Evolutionary conservation across 345 rosid genomes (phyloP).

Genomic region (Bruguiera gymnorhiza): DNA sequence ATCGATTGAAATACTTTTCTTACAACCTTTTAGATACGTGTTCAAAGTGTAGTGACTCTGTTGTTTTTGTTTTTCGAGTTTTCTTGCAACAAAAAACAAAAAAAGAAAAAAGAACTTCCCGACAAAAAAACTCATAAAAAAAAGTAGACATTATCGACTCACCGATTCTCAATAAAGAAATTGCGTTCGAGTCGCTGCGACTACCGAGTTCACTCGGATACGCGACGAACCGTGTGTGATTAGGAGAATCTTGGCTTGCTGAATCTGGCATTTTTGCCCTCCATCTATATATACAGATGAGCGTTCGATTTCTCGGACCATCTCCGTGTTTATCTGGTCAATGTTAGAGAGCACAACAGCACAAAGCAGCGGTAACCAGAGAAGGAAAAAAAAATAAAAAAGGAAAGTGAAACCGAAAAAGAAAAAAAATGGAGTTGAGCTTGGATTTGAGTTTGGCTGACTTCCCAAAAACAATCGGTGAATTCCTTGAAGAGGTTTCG

Average conservation of each 20-base stretch:
- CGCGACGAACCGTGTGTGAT: slow-evolving; percentile 36
- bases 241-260: slow-evolving; percentile 42
- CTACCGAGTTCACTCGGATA: slow-evolving; percentile 26
- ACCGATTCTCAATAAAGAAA: background rate
- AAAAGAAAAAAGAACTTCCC: no score
- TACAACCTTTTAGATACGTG: no score
- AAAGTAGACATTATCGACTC: slow-evolving; percentile 4
- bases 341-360: slow-evolving; percentile 11
- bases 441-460: slow-evolving; percentile 52
- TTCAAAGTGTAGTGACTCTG: no score
- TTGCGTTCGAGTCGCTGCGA: slow-evolving; percentile 10
- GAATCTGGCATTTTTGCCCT: slow-evolving; percentile 26
- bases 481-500: slow-evolving; percentile 47
- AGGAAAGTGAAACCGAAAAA: background rate
- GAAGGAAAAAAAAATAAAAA: background rate
- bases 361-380: background rate
- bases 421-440: slow-evolving; percentile 51
- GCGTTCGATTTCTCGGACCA: background rate
- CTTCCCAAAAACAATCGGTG: slow-evolving; percentile 45
- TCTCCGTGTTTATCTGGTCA: slow-evolving; percentile 27
- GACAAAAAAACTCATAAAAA: no score
- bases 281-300: slow-evolving; percentile 15
- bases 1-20: no score
- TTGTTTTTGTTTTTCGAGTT: no score
- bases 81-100: no score